Percentiles rank a stretch among this genome's conserved stretches.
phyloP scores from a whole-genome alignment of 768 basidiomycete genomes.

The Collybia nuda region DNA sequence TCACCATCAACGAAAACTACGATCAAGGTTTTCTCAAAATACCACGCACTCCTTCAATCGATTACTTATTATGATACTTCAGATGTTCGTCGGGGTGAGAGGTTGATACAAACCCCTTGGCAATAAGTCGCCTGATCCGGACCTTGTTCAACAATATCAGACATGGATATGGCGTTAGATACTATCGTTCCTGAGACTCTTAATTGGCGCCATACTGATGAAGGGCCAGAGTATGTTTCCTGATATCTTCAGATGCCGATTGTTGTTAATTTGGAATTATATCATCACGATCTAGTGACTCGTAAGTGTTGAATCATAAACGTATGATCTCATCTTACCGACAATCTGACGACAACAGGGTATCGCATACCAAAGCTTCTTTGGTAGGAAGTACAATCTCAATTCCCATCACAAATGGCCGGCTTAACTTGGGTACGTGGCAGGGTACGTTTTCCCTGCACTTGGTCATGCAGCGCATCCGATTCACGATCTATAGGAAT shows the following conservation, averaged over 20 bases:
- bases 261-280: too few relatives aligned
- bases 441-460: constrained; percentile 56
- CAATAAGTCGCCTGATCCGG: not conserved
- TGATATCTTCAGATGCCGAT: not conserved
- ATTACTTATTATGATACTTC: not conserved
- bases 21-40: constrained; percentile 65
- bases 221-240: constrained; percentile 81
- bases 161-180: constrained; percentile 96
- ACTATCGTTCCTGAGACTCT: constrained; percentile 82
- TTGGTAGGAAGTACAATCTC: constrained; percentile 81
- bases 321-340: not conserved
- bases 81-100: constrained; percentile 35
- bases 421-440: constrained; percentile 87
- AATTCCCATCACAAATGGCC: constrained; percentile 79
- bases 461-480: too few relatives aligned
- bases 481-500: constrained; percentile 48
- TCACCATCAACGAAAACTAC: constrained; percentile 89
- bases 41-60: not conserved
- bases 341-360: constrained; percentile 41
- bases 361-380: constrained; percentile 89
- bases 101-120: not conserved
- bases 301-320: constrained; percentile 43
- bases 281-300: constrained; percentile 50
- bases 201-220: constrained; percentile 84
- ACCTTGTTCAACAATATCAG: constrained; percentile 31